Evolutionary conservation across 345 rosid genomes (phyloP).

Genomic region (Eucalyptus tenuipes): DNA sequence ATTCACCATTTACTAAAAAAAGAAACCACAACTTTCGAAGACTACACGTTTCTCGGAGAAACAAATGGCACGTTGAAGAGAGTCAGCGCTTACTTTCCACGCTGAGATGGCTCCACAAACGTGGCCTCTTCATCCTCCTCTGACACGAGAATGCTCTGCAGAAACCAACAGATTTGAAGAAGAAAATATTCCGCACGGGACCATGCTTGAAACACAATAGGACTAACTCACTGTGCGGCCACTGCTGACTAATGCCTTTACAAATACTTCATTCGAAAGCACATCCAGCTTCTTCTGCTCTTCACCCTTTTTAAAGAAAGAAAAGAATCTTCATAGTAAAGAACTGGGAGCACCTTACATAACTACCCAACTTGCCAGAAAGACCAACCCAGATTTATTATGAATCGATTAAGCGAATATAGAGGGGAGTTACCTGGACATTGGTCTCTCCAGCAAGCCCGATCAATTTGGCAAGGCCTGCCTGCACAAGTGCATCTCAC

Average conservation of each 20-base stretch:
- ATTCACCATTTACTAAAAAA: neutral
- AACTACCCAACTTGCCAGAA: neutral
- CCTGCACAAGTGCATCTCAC: slow-evolving; percentile 31
- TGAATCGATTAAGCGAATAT: no score
- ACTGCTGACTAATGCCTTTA: slow-evolving; percentile 94
- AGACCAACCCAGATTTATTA: neutral
- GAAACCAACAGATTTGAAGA: neutral
- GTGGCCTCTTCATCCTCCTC: slow-evolving; percentile 98
- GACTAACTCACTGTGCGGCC: slow-evolving; percentile 71
- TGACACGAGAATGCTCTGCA: slow-evolving; percentile 87
- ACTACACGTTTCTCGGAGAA: neutral
- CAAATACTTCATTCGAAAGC: slow-evolving; percentile 87
- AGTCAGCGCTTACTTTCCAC: slow-evolving; percentile 52
- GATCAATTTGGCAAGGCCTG: slow-evolving; percentile 88
- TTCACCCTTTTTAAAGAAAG: slow-evolving; percentile 49
- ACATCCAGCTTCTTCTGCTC: slow-evolving; percentile 98
- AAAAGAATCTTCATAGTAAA: neutral
- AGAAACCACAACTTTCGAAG: neutral
- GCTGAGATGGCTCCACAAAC: slow-evolving; percentile 57
- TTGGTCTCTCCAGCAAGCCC: slow-evolving; percentile 99
- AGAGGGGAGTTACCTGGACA: slow-evolving; percentile 54
- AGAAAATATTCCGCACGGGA: neutral
- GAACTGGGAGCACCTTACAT: neutral
- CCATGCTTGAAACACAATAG: neutral
- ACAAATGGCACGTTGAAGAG: neutral